Percentiles rank a stretch among this genome's conserved stretches.
These are phyloP conservation scores for Skeletonema potamos DNA, from an alignment of 108 stramenopile species.

Conservation along the genomic window DNA sequence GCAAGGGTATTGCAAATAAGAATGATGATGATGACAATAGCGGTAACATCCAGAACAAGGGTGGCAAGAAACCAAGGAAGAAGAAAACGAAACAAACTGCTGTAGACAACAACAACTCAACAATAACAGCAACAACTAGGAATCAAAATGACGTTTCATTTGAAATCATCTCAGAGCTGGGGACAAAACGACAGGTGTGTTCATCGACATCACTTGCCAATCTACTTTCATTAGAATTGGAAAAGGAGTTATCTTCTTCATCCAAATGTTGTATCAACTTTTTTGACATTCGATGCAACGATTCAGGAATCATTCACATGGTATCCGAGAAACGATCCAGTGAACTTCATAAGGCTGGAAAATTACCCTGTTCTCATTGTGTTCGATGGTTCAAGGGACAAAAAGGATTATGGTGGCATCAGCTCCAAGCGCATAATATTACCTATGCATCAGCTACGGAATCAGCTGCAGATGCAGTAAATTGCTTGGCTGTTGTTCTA, in stretches of 20 bases:
- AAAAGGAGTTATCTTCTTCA: slow-evolving; percentile 16
- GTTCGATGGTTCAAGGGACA: slow-evolving; percentile 79
- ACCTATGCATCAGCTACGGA: slow-evolving; percentile 58
- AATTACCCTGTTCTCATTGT: slow-evolving; percentile 76
- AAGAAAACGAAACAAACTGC: slow-evolving; percentile 9
- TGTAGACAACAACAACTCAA: neutral
- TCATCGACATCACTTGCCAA: slow-evolving; percentile 55
- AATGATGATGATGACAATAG: slow-evolving; percentile 20
- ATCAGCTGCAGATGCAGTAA: slow-evolving; percentile 41
- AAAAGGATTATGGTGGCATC: slow-evolving; percentile 91
- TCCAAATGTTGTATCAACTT: neutral
- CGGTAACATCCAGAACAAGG: no score
- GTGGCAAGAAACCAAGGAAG: slow-evolving; percentile 1
- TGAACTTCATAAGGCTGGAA: slow-evolving; percentile 44
- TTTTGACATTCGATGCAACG: slow-evolving; percentile 55
- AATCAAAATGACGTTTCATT: neutral
- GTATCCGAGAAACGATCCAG: slow-evolving; percentile 48
- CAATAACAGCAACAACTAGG: neutral
- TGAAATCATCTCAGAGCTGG: slow-evolving; percentile 61
- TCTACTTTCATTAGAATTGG: slow-evolving; percentile 36
- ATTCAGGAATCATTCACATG: slow-evolving; percentile 71
- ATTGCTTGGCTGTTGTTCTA: slow-evolving; percentile 51
- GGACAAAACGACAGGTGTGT: slow-evolving; percentile 46
- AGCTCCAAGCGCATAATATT: slow-evolving; percentile 55
- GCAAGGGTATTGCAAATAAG: slow-evolving; percentile 16